Percentiles rank a stretch among this genome's conserved stretches.
These are phyloP conservation scores for Linnemannia exigua DNA, from an alignment of 192 early-diverging fungal genomes.

Conservation along the genomic window DNA sequence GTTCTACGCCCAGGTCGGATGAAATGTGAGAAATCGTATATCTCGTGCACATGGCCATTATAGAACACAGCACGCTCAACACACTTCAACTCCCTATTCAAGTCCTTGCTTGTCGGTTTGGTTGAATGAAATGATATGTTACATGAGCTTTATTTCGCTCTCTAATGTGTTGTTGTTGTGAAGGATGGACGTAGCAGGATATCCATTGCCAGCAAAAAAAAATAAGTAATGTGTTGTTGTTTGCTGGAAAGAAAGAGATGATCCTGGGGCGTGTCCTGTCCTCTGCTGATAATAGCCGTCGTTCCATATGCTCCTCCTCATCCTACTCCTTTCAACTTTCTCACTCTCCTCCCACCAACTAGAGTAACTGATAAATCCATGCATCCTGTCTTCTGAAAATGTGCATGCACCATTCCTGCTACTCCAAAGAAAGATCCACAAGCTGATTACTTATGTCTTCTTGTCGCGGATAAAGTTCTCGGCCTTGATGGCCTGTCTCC, in stretches of 20 bases:
- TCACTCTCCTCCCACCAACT: not conserved
- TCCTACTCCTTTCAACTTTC: not conserved
- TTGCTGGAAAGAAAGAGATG: not conserved
- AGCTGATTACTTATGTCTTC: constrained; percentile 68
- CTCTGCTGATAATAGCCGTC: not conserved
- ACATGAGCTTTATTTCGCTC: constrained; percentile 11
- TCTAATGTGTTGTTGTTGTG: not conserved
- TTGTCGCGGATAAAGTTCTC: constrained; percentile 85
- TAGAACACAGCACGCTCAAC: not conserved
- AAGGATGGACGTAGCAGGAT: not conserved
- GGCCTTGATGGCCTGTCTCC: constrained; percentile 74
- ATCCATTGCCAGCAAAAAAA: not conserved
- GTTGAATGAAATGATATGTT: not conserved
- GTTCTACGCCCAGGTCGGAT: not conserved
- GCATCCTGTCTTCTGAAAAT: not conserved
- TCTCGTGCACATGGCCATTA: not conserved
- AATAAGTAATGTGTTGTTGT: not conserved
- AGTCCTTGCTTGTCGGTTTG: not conserved
- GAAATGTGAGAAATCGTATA: constrained; percentile 2
- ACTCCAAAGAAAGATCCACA: not conserved
- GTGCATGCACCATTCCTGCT: not conserved
- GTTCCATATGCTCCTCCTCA: not conserved
- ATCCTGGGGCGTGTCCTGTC: not conserved
- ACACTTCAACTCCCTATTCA: not conserved
- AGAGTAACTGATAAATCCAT: not conserved